A percentile compares a stretch with the other conserved stretches of the same genome.
Conservation (phyloP, 2,329 filamentous ascomycete species). For the Monilinia polystroma region DNA sequence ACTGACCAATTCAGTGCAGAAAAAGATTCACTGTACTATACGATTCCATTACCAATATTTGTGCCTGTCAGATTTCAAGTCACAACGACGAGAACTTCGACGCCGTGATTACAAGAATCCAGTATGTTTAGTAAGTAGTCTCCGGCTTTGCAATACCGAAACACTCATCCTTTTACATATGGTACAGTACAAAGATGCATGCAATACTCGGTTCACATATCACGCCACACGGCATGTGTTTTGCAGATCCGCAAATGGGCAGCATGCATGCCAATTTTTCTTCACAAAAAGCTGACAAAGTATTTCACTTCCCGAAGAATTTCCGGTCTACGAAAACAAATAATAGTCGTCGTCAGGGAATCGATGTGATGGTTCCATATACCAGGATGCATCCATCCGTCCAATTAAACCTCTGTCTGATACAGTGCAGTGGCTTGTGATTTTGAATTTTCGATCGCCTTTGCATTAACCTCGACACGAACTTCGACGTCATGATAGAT, state of each 20-base stretch:
- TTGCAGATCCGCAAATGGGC: conserved; percentile 11
- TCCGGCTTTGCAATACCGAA: conserved; percentile 7
- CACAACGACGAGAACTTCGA: neutral
- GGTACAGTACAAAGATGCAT: conserved; percentile 13
- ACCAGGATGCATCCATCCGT: conserved; percentile 9
- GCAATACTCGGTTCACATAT: conserved; percentile 17
- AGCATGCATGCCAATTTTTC: neutral
- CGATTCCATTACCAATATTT: neutral
- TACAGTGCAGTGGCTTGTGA: too few relatives aligned
- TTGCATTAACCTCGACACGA: conserved; percentile 2
- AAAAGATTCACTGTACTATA: neutral
- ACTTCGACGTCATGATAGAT: conserved; percentile 4
- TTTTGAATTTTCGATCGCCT: neutral
- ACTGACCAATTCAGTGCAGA: neutral
- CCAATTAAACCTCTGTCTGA: conserved; percentile 10
- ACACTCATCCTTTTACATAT: neutral
- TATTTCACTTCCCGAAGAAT: neutral
- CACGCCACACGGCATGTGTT: conserved; percentile 11
- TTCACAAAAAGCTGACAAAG: neutral
- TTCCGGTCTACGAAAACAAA: neutral
- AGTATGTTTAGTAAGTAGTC: neutral
- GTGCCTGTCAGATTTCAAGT: neutral
- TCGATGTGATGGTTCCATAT: conserved; percentile 2
- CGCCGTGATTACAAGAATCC: neutral
- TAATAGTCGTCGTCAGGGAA: neutral